Base-by-base conservation (phyloP, 768 basidiomycete genomes). In the Macrolepiota fuliginosa region DNA sequence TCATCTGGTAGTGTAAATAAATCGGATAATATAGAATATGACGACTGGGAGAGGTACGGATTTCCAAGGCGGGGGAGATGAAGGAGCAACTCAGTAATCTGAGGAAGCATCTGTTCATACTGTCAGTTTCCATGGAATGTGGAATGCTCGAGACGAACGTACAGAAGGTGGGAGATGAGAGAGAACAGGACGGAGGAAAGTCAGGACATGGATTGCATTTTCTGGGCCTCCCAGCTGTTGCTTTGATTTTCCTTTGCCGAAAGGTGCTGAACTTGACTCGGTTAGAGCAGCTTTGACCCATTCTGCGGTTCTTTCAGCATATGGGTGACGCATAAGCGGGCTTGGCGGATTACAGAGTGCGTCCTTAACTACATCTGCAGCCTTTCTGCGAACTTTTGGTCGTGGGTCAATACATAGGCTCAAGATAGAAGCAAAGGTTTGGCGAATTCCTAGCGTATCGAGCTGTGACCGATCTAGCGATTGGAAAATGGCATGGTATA, bases 301-400 rank as follows among this genome's bases (percentile, higher is more conserved):
- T 58, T 92, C 89, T 9, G 90, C 84, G 17, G 92, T 89, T 65
- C 86, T 80, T 40, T 89, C 83, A 0, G 92, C 82, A 71, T 97
- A 99, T 0, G 97, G 96, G 76, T 99, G 97, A 24, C 81, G 74
- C 4, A 84, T 67, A 39, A 90, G 79, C 0, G 96, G 96, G 3
- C 87, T 79, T 2, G 93, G 91, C 9, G 95, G 94, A 25, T 80
- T 80, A 15, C 82, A 79, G 37, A 99, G 78, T 3, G 94, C 81
- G 66, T 92, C 90, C 67, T 82, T 83, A 35, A 99, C 83, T 19
- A 91, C 83, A 69, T 98, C 96, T 50, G 89, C 88, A 24, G 96
- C 95, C 70, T 89, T 87, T 73, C 85, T 95, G 59, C 97, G 87
- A 56, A 99, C 94, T 77, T 98, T 98, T 19, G 97, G 97, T 54